These are phyloP conservation scores for Mycena metata DNA, from an alignment of 768 basidiomycete genomes.

Conservation along the genomic window DNA sequence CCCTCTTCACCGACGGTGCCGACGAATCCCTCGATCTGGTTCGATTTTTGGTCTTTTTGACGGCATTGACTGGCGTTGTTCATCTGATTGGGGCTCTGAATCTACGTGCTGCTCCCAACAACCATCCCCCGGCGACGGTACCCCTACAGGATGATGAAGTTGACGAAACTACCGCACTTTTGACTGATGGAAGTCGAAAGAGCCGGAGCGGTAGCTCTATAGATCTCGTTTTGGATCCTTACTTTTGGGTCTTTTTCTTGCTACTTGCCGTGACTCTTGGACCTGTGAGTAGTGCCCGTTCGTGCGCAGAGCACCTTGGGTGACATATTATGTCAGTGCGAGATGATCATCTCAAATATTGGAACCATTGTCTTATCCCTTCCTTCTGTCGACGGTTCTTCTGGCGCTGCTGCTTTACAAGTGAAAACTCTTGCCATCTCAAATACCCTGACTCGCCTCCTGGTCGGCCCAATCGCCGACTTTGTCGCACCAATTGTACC, in stretches of 20 bases:
- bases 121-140: slow-evolving; percentile 1
- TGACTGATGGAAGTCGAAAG: slow-evolving; percentile 29
- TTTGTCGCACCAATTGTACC: slow-evolving; percentile 66
- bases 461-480: slow-evolving; percentile 80
- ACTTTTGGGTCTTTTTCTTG: slow-evolving; percentile 76
- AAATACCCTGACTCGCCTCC: slow-evolving; percentile 79
- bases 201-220: slow-evolving; percentile 44
- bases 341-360: slow-evolving; percentile 89
- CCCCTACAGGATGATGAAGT: slow-evolving; percentile 26
- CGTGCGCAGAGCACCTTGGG: slow-evolving; percentile 3
- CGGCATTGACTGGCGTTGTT: slow-evolving; percentile 63
- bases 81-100: slow-evolving; percentile 68
- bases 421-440: slow-evolving; percentile 77
- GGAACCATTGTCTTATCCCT: slow-evolving; percentile 82
- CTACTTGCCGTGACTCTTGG: slow-evolving; percentile 72
- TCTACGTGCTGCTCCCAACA: slow-evolving; percentile 41
- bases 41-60: slow-evolving; percentile 69
- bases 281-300: slow-evolving; percentile 67
- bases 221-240: slow-evolving; percentile 64
- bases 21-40: slow-evolving; percentile 60
- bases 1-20: slow-evolving; percentile 65
- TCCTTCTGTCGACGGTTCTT: slow-evolving; percentile 45
- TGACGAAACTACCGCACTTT: slow-evolving; percentile 52
- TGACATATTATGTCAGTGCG: slow-evolving; percentile 58
- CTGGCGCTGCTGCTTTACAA: slow-evolving; percentile 53